Conservation (phyloP, 140 eudicot species). For the Oenanthe javanica region DNA sequence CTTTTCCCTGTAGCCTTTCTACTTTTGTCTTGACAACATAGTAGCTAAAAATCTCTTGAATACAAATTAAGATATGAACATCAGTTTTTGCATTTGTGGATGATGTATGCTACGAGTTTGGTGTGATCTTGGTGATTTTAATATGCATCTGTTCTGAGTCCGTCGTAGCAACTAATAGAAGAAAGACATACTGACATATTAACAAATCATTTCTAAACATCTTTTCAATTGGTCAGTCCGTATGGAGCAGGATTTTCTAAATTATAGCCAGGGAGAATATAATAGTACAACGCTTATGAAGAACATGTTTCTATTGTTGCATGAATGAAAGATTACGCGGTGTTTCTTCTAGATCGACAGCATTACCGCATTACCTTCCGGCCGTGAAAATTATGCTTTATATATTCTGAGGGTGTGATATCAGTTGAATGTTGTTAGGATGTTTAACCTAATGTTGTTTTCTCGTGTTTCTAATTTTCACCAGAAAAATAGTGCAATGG, state of each 20-base stretch:
- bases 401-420: not conserved
- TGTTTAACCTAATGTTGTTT: not conserved
- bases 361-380: no score
- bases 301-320: not conserved
- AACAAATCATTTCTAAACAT: not conserved
- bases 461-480: not conserved
- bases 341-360: not conserved
- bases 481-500: slow-evolving; percentile 93
- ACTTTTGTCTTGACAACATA: not conserved
- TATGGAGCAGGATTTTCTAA: not conserved
- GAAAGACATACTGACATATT: no score
- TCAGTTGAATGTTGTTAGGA: not conserved
- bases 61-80: not conserved
- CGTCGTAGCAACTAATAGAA: no score
- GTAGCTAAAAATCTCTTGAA: not conserved
- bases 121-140: not conserved
- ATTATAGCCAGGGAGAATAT: no score
- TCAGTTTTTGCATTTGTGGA: not conserved
- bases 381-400: no score
- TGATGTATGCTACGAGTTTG: not conserved
- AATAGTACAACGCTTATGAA: not conserved
- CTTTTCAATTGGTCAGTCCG: not conserved
- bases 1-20: not conserved
- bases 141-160: no score
- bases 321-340: not conserved